Evolutionary conservation across 106 monocot genomes (phyloP).

Genomic region (Phalaenopsis equestris): DNA sequence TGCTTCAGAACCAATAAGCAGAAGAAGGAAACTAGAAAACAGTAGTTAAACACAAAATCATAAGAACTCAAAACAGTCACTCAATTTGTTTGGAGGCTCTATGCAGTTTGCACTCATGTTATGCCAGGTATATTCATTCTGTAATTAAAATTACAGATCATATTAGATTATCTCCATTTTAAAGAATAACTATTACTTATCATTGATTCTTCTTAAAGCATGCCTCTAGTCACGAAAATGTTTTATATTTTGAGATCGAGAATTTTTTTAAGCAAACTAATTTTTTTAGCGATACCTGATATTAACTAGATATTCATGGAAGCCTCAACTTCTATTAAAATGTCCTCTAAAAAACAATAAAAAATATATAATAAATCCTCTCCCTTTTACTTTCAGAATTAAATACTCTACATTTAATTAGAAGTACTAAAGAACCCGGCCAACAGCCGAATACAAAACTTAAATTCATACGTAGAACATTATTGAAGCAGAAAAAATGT

Average conservation of each 20-base stretch:
- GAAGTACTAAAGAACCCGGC: too few relatives aligned
- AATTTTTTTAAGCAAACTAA: not conserved
- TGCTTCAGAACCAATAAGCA: not conserved
- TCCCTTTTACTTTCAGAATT: too few relatives aligned
- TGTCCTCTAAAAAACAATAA: too few relatives aligned
- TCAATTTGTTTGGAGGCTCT: too few relatives aligned
- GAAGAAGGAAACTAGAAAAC: not conserved
- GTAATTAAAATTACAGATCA: not conserved
- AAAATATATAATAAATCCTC: not conserved
- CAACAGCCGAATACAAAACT: too few relatives aligned
- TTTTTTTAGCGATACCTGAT: not conserved
- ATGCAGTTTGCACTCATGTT: too few relatives aligned
- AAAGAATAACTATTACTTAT: not conserved
- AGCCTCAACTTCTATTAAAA: not conserved
- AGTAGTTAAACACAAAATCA: not conserved
- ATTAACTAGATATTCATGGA: not conserved
- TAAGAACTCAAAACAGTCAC: not conserved
- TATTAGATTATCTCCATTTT: not conserved
- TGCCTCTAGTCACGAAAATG: not conserved
- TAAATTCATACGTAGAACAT: too few relatives aligned
- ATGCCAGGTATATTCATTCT: too few relatives aligned
- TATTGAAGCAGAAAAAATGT: too few relatives aligned
- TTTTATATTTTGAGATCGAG: not conserved
- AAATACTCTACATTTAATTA: too few relatives aligned
- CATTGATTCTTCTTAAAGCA: not conserved